phyloP scores from a whole-genome alignment of 352 stramenopile species.

The Aphanomyces invadans region DNA sequence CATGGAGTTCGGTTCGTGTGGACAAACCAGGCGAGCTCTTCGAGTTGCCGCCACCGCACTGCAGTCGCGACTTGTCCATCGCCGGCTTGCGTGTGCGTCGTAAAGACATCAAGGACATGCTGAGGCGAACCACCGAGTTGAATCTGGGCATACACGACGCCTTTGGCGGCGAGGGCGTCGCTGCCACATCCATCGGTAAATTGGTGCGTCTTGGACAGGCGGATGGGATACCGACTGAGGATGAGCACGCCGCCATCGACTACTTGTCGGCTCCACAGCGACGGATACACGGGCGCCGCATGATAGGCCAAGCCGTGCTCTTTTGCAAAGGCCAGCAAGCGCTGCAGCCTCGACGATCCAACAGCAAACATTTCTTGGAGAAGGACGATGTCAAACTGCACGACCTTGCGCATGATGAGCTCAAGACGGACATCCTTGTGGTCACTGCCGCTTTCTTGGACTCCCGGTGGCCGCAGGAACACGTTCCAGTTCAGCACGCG shows the following conservation, averaged over 20 bases:
- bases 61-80: slow-evolving; percentile 38
- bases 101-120: slow-evolving; percentile 41
- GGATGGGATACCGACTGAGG: slow-evolving; percentile 75
- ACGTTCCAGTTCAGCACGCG: slow-evolving; percentile 36
- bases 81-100: slow-evolving; percentile 74
- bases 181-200: slow-evolving; percentile 53
- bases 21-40: slow-evolving; percentile 60
- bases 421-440: slow-evolving; percentile 62
- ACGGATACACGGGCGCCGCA: slow-evolving; percentile 54
- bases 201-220: slow-evolving; percentile 49
- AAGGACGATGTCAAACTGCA: slow-evolving; percentile 61
- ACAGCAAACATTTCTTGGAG: slow-evolving; percentile 36
- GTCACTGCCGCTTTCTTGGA: slow-evolving; percentile 66
- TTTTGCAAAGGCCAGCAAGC: not conserved
- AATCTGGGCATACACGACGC: slow-evolving; percentile 65
- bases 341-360: not conserved
- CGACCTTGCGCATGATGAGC: slow-evolving; percentile 65
- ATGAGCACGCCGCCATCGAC: slow-evolving; percentile 75
- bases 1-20: slow-evolving; percentile 44
- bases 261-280: slow-evolving; percentile 39
- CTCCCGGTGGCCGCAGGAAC: slow-evolving; percentile 63
- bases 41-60: slow-evolving; percentile 52
- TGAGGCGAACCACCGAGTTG: slow-evolving; percentile 44
- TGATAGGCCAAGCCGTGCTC: slow-evolving; percentile 62
- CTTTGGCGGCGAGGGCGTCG: slow-evolving; percentile 67